Percentiles rank a stretch among this genome's conserved stretches.
phyloP scores from a whole-genome alignment of 257 asterid species.

The Solanum clarkiae region DNA sequence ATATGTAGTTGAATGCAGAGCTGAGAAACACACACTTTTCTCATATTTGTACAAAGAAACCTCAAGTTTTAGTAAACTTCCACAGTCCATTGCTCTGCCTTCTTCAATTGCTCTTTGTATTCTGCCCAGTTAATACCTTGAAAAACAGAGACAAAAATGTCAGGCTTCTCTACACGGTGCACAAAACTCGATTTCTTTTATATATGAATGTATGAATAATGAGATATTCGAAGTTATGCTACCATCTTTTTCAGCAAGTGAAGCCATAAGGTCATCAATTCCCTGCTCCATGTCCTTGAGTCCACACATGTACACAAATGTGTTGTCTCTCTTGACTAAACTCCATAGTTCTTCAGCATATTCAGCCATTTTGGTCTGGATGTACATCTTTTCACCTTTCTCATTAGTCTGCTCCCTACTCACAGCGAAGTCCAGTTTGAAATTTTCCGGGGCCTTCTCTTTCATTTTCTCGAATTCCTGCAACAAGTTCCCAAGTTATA shows the following conservation, averaged over 20 bases:
- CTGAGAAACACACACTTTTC: background rate
- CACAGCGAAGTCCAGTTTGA: conserved; percentile 79
- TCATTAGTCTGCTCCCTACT: conserved; percentile 84
- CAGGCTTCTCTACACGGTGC: background rate
- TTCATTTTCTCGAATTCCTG: conserved; percentile 89
- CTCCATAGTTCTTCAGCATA: conserved; percentile 90
- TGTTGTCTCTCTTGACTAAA: conserved; percentile 81
- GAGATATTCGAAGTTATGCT: background rate
- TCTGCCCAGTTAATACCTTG: conserved; percentile 78
- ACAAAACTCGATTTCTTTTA: background rate
- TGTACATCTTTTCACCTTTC: conserved; percentile 86
- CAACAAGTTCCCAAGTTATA: background rate
- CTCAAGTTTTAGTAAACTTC: conserved; percentile 63
- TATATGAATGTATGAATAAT: background rate
- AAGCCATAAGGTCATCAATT: conserved; percentile 75
- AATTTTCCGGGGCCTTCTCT: conserved; percentile 58
- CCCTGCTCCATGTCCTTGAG: conserved; percentile 96
- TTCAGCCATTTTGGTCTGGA: conserved; percentile 93
- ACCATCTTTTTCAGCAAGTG: conserved; percentile 85
- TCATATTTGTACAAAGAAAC: conserved; percentile 32
- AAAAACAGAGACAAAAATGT: background rate
- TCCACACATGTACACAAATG: conserved; percentile 91
- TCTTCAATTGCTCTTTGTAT: conserved; percentile 75
- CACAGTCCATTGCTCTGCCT: conserved; percentile 84
- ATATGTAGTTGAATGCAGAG: conserved; percentile 26